These are phyloP conservation scores for Xylogone sp. DNA, from an alignment of 2,329 filamentous ascomycete species.

Conservation along the genomic window DNA sequence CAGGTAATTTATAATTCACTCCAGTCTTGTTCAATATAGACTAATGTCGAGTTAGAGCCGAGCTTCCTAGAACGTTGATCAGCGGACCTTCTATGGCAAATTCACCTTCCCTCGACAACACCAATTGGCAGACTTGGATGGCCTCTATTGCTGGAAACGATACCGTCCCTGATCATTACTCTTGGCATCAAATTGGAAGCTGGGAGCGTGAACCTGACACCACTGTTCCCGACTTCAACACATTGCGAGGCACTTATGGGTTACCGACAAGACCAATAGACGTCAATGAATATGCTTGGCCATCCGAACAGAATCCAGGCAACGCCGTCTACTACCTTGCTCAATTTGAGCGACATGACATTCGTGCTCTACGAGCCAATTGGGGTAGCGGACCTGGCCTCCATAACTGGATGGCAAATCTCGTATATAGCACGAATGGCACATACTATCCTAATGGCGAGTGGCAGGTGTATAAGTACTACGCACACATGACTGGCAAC, in stretches of 20 bases:
- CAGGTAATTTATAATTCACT: slow-evolving; percentile 22
- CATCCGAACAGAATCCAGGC: slow-evolving; percentile 10
- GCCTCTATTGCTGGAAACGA: slow-evolving; percentile 30
- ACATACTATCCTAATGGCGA: too few species aligned
- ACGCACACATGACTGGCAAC: too few species aligned
- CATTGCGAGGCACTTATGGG: slow-evolving; percentile 16
- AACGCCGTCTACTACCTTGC: slow-evolving; percentile 13
- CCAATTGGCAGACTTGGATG: slow-evolving; percentile 38
- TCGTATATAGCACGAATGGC: too few species aligned
- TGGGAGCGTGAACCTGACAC: slow-evolving; percentile 24
- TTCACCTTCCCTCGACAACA: slow-evolving; percentile 28
- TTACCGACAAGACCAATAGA: slow-evolving; percentile 12
- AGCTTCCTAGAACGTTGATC: too few species aligned
- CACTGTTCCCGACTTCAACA: slow-evolving; percentile 20
- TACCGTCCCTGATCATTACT: slow-evolving; percentile 38
- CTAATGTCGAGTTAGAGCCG: too few species aligned
- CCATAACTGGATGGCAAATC: slow-evolving; percentile 16
- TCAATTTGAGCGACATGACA: slow-evolving; percentile 14
- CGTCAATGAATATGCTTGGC: slow-evolving; percentile 16
- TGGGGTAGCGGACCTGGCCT: slow-evolving; percentile 10
- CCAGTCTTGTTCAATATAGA: too few species aligned
- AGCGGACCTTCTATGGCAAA: slow-evolving; percentile 35
- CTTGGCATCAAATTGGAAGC: slow-evolving; percentile 40
- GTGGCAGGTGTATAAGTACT: too few species aligned
- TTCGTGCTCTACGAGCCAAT: slow-evolving; percentile 13